Evolutionary conservation across 768 basidiomycete species (phyloP), one percentile per base, ranked within the genome.

Genomic region (Kockovaella imperatae): DNA sequence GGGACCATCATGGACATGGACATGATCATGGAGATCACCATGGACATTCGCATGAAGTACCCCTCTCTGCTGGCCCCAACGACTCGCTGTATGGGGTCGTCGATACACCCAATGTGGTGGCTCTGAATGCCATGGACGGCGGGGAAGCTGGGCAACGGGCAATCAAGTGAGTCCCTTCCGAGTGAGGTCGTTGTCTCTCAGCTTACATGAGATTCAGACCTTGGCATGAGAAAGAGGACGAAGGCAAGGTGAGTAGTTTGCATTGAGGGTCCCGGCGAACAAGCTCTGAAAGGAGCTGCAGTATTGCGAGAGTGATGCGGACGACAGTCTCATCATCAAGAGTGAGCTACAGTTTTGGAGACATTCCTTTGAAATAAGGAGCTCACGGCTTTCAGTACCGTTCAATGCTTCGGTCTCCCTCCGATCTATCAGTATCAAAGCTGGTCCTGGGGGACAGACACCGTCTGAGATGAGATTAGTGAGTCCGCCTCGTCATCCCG

Each of bases 371-470:
- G 26, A 40, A 5, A 13, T 23, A 8, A 7, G 21, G 1, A 13
- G 29, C 56, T 87, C 30, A 60, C 40, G 21, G 3, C 28, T 18
- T 4, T 4, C 36, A 65, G 59, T 95, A 23, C 89, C 90, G 1
- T 93, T 95, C 70, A 88, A 83, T 0, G 83, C 85, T 7, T 82
- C 84, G 14, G 85, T 93, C 38, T 87, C 84, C 58, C 78, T 93
- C 35, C 81, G 84, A 20, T 80, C 84, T 21, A 74, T 95, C 32
- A 78, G 89, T 2, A 69, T 95, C 52, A 91, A 90, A 72, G 75
- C 86, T 3, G 90, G 90, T 5, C 87, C 90, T 0, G 77, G 74
- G 0, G 83, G 82, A 32, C 79, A 83, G 58, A 89, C 87, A 1
- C 87, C 88, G 3, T 70, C 76, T 0, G 83, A 80, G 67, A 77